Conservation (phyloP, 805 yeast species). For the Debaryomyces tyrocola region DNA sequence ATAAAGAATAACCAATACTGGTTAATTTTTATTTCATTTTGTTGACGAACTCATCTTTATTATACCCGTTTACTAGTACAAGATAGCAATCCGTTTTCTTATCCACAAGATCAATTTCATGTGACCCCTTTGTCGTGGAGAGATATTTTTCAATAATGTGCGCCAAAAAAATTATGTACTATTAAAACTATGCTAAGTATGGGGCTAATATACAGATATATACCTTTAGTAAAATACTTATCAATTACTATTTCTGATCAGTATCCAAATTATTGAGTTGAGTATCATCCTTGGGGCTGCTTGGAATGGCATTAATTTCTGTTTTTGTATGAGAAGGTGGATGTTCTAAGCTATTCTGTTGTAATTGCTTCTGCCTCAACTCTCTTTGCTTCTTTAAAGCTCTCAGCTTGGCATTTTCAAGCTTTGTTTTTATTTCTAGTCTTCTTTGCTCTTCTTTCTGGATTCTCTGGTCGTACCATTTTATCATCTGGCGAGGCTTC, state of each 20-base stretch:
- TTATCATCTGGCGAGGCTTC: constrained; percentile 51
- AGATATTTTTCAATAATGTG: background rate
- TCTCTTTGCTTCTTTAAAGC: constrained; percentile 27
- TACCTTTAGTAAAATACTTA: background rate
- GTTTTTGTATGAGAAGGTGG: background rate
- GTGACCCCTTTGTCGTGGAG: background rate
- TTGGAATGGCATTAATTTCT: background rate
- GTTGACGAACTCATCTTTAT: background rate
- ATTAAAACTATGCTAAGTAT: too few species aligned
- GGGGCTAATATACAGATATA: background rate
- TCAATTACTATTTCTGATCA: too few species aligned
- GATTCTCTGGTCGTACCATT: constrained; percentile 45
- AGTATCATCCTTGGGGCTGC: too few species aligned
- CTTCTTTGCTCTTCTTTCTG: constrained; percentile 31
- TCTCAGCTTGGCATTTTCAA: constrained; percentile 37
- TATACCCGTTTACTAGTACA: background rate
- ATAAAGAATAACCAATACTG: background rate
- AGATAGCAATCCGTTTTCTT: background rate
- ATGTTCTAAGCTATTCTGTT: background rate
- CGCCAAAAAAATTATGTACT: too few species aligned
- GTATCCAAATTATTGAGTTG: too few species aligned
- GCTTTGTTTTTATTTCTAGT: constrained; percentile 34
- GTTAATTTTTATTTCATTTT: background rate
- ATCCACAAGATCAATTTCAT: background rate
- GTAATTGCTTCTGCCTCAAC: constrained; percentile 11